Evolutionary conservation across 2,329 filamentous ascomycete species (phyloP), one percentile per base, ranked within the genome.

Genomic region (Epichloe scottii): DNA sequence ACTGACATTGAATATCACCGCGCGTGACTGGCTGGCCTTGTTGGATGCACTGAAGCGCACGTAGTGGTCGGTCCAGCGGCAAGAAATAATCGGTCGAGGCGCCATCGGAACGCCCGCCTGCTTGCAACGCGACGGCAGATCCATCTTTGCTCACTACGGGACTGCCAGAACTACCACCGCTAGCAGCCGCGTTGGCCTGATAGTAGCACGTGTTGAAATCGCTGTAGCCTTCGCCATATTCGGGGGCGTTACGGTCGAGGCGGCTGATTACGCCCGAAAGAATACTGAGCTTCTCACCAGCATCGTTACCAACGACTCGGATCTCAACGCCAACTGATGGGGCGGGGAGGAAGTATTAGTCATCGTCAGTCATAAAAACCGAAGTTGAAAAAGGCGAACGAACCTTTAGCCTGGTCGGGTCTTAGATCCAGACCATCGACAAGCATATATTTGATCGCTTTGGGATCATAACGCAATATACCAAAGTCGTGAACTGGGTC

Each of bases 401-500:
- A 63, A 76, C 75, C 77, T 66, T 82, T 82, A 37, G 93, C 93
- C 51, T 89, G 81, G 59, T 95, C 89, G 1, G 93, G 93, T 54
- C 88, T 80, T 49, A 98, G 74, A 53, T 82, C 76, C 47, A 98
- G 75, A 44, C 89, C 84, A 38, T 83, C 80, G 23, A 98, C 78
- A 10, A 87, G 84, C 89, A 98, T 95, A 69, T 98, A 97, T 66
- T 95, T 95, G 73, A 98, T 95, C 8, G 85, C 85, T 63, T 89
- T 89, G 39, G 93, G 93, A 60, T 98, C 88, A 71, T 98, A 98
- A 63, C 93, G 84, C 48, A 98, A 79, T 60, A 98, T 94, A 55
- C 93, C 93, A 61, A 98, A 98, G 68, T 98, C 93, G 74, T 98
- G 93, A 30, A 98, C 91, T 15, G 93, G 94, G 63, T 98, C 93